phyloP scores from a whole-genome alignment of 306 rosid genomes.

The Cicer bijugum region DNA sequence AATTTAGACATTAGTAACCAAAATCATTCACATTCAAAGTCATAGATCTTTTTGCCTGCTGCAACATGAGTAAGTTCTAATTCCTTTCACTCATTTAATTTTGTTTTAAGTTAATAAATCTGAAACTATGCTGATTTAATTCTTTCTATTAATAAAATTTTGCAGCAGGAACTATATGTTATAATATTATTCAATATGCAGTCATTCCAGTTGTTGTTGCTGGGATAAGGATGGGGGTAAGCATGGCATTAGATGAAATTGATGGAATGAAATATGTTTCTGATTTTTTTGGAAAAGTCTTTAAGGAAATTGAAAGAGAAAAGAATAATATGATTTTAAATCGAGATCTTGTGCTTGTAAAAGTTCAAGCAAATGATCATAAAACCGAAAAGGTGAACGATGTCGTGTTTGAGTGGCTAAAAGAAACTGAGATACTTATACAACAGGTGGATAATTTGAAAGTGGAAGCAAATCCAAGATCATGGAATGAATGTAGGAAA shows the following conservation, averaged over 20 bases:
- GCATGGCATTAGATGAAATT: background rate
- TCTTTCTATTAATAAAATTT: background rate
- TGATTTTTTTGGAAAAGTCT: background rate
- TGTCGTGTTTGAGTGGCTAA: conserved; percentile 6
- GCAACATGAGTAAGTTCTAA: background rate
- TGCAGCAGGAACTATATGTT: background rate
- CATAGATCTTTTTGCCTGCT: too few relatives aligned
- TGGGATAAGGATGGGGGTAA: background rate
- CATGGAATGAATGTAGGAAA: background rate
- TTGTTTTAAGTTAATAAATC: background rate
- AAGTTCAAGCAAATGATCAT: background rate
- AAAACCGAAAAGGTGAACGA: background rate
- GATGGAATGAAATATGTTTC: background rate
- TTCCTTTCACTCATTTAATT: background rate
- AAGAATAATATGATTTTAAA: background rate
- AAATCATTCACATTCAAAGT: too few relatives aligned
- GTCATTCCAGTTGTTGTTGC: background rate
- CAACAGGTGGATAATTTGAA: background rate
- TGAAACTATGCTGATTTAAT: background rate
- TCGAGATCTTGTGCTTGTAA: background rate
- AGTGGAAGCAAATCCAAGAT: background rate
- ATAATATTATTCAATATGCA: background rate
- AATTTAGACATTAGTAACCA: too few relatives aligned
- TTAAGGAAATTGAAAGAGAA: background rate
- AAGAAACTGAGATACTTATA: background rate